Percentiles rank a stretch among this genome's conserved stretches.
Conservation (phyloP, 305 asterid species). For the Rubia peregrina region DNA sequence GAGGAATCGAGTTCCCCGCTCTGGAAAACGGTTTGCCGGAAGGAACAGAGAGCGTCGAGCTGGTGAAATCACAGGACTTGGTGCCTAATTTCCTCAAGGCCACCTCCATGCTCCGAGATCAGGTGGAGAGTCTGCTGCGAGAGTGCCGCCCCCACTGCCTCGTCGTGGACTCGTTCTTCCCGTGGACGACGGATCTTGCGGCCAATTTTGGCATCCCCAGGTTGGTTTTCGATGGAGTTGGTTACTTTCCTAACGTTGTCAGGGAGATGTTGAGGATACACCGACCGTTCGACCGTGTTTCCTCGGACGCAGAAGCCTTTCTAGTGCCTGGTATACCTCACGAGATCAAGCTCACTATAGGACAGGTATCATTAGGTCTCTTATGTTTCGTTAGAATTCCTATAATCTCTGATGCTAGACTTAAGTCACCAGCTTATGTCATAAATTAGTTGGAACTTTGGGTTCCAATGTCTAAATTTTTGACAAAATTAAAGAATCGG, state of each 20-base stretch:
- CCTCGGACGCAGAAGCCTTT: conserved; percentile 43
- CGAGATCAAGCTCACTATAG: conserved; percentile 23
- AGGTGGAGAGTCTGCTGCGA: conserved; percentile 31
- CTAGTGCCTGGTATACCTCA: conserved; percentile 44
- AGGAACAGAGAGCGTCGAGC: conserved; percentile 23
- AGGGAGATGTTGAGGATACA: conserved; percentile 16
- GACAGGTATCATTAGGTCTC: too few species aligned
- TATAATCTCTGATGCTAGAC: too few species aligned
- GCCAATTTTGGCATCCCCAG: conserved; percentile 40
- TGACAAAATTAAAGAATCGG: too few species aligned
- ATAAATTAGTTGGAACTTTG: too few species aligned
- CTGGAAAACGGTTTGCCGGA: conserved; percentile 27
- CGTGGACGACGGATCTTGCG: conserved; percentile 44
- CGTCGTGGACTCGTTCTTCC: conserved; percentile 38
- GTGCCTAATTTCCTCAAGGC: conserved; percentile 21
- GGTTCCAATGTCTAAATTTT: too few species aligned
- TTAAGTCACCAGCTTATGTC: too few species aligned
- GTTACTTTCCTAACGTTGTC: conserved; percentile 31
- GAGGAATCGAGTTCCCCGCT: conserved; percentile 26
- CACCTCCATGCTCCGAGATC: conserved; percentile 26
- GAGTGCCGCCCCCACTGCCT: conserved; percentile 32
- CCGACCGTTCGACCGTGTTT: conserved; percentile 33
- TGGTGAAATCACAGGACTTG: conserved; percentile 7
- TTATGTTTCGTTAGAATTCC: too few species aligned
- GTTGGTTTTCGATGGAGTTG: conserved; percentile 34